A percentile compares a stretch with the other conserved stretches of the same genome.
Evolutionary conservation across 495 filamentous ascomycete species (phyloP).

Genomic region (Thermothielavioides terrestris): DNA sequence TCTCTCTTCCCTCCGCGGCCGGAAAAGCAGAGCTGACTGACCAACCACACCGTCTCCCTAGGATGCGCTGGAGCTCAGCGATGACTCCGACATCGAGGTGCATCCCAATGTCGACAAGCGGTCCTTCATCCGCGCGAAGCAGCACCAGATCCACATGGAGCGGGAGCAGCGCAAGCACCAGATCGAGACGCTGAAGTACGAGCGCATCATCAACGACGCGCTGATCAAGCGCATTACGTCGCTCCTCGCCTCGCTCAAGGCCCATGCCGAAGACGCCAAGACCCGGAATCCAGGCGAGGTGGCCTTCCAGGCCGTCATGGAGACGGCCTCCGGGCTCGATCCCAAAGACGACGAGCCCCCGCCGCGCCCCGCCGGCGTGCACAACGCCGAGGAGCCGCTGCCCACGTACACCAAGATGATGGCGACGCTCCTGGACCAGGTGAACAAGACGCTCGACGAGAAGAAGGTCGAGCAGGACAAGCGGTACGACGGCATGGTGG

Average conservation of each 20-base stretch:
- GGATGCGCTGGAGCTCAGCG: slow-evolving; percentile 90
- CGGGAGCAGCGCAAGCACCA: slow-evolving; percentile 73
- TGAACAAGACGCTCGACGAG: slow-evolving; percentile 80
- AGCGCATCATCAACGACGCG: slow-evolving; percentile 86
- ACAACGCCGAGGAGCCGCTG: slow-evolving; percentile 59
- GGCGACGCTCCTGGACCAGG: slow-evolving; percentile 81
- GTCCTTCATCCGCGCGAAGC: slow-evolving; percentile 97
- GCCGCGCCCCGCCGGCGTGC: slow-evolving; percentile 62
- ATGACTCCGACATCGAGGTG: slow-evolving; percentile 96
- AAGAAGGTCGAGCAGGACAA: slow-evolving; percentile 47
- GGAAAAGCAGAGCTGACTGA: not conserved
- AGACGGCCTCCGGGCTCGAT: slow-evolving; percentile 50
- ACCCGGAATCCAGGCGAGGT: slow-evolving; percentile 60
- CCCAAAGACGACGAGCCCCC: slow-evolving; percentile 68
- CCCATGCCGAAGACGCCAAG: slow-evolving; percentile 58
- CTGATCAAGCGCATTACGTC: slow-evolving; percentile 72
- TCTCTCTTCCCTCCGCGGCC: not conserved
- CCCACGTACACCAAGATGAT: slow-evolving; percentile 95
- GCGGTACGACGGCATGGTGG: slow-evolving; percentile 61
- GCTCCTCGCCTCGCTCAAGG: slow-evolving; percentile 61
- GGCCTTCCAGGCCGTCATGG: slow-evolving; percentile 80
- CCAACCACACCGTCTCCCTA: slow-evolving; percentile 21
- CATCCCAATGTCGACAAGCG: slow-evolving; percentile 98
- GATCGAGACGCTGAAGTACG: slow-evolving; percentile 86
- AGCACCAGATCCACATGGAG: slow-evolving; percentile 90